A percentile compares a stretch with the other conserved stretches of the same genome.
These are phyloP conservation scores for Podila clonocystis DNA, from an alignment of 192 early-diverging fungal species.

Conservation along the genomic window DNA sequence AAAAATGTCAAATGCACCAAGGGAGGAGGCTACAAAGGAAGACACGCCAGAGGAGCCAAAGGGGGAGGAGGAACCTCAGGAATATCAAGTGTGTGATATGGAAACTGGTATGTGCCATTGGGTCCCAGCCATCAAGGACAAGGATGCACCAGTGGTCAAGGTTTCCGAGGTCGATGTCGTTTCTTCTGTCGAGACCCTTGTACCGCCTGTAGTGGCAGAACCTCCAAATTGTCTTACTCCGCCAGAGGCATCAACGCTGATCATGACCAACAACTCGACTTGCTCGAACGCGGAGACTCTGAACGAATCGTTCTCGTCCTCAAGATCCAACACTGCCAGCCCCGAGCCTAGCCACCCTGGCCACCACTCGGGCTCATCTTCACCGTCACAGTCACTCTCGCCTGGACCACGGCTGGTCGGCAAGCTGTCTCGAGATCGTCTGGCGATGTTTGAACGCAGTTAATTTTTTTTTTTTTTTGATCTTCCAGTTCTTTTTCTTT, in stretches of 20 bases:
- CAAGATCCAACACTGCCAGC: too few relatives aligned
- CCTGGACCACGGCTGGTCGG: conserved; percentile 36
- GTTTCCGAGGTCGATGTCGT: neutral
- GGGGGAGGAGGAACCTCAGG: conserved; percentile 9
- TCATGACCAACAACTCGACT: too few relatives aligned
- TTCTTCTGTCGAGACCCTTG: too few relatives aligned
- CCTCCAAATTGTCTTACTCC: too few relatives aligned
- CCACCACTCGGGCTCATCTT: neutral
- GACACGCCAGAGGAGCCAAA: neutral
- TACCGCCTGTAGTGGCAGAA: too few relatives aligned
- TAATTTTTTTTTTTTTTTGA: neutral
- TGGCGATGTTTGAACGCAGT: conserved; percentile 48
- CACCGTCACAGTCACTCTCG: conserved; percentile 19
- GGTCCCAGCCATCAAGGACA: conserved; percentile 13
- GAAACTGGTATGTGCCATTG: conserved; percentile 40
- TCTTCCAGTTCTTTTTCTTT: neutral
- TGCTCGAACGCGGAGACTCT: too few relatives aligned
- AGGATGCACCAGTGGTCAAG: neutral
- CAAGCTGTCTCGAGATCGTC: conserved; percentile 37
- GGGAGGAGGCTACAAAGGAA: neutral
- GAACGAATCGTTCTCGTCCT: too few relatives aligned
- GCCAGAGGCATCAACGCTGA: too few relatives aligned
- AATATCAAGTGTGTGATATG: conserved; percentile 40
- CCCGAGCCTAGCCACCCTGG: too few relatives aligned
- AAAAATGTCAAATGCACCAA: neutral